phyloP scores from a whole-genome alignment of 495 filamentous ascomycete genomes.

The Lentithecium fluviatile region DNA sequence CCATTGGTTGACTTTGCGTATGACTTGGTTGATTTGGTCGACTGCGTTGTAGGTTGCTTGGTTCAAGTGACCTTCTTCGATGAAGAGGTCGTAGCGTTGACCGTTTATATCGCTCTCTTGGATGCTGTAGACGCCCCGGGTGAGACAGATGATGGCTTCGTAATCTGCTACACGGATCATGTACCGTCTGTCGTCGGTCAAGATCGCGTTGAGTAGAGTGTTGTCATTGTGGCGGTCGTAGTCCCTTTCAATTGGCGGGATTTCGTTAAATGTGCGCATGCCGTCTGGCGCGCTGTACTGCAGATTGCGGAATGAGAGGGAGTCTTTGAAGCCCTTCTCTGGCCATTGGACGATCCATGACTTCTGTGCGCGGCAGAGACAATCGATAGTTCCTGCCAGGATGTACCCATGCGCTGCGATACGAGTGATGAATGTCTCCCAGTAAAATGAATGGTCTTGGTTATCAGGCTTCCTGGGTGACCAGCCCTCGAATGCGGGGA shows the following conservation, averaged over 20 bases:
- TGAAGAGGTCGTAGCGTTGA: constrained; percentile 31
- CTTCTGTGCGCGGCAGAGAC: constrained; percentile 30
- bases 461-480: constrained; percentile 23
- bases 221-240: constrained; percentile 28
- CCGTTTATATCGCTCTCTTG: constrained; percentile 32
- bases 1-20: constrained; percentile 29
- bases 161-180: constrained; percentile 34
- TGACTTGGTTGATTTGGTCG: constrained; percentile 31
- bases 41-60: constrained; percentile 34
- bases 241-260: constrained; percentile 36
- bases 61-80: constrained; percentile 36
- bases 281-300: constrained; percentile 35
- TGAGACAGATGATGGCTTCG: constrained; percentile 39
- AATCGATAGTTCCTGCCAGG: constrained; percentile 36
- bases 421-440: constrained; percentile 39
- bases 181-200: constrained; percentile 39
- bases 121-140: constrained; percentile 33
- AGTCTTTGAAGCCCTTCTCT: constrained; percentile 41
- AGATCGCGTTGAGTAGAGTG: constrained; percentile 34
- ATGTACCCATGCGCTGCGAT: constrained; percentile 38
- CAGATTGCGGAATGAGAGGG: constrained; percentile 36
- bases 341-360: constrained; percentile 46
- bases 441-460: constrained; percentile 31
- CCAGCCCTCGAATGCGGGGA: constrained; percentile 40
- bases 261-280: constrained; percentile 39